These are phyloP conservation scores for Trichoderma koningiopsis DNA, from an alignment of 2,329 filamentous ascomycete genomes.

Conservation along the genomic window DNA sequence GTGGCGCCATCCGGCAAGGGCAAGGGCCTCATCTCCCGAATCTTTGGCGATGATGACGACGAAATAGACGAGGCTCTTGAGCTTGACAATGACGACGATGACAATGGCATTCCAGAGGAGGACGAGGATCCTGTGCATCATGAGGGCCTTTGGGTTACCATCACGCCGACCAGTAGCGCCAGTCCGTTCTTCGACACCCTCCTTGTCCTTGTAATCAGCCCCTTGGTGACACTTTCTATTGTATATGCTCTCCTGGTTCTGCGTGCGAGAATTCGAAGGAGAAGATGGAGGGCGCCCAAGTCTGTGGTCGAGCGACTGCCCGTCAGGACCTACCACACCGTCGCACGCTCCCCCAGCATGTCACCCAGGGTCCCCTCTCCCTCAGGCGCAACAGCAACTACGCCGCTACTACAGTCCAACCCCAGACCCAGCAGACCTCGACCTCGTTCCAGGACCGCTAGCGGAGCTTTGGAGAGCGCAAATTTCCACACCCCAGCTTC, in stretches of 20 bases:
- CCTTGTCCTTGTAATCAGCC: conserved; percentile 93
- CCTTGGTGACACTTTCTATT: conserved; percentile 85
- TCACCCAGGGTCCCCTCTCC: conserved; percentile 63
- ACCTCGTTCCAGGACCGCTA: conserved; percentile 67
- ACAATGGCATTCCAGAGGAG: conserved; percentile 27
- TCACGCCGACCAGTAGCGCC: conserved; percentile 85
- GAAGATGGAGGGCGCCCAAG: conserved; percentile 96
- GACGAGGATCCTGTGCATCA: conserved; percentile 37
- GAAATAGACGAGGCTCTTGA: conserved; percentile 32
- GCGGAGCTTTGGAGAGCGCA: conserved; percentile 57
- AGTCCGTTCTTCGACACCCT: conserved; percentile 96
- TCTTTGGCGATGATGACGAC: conserved; percentile 49
- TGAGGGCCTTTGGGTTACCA: conserved; percentile 92
- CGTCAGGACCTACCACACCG: conserved; percentile 91
- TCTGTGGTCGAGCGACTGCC: conserved; percentile 93
- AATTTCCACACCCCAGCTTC: conserved; percentile 49
- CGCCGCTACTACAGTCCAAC: conserved; percentile 71
- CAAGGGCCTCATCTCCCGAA: conserved; percentile 49
- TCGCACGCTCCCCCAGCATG: conserved; percentile 61
- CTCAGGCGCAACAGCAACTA: conserved; percentile 69
- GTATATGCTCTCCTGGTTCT: conserved; percentile 89
- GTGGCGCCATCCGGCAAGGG: conserved; percentile 38
- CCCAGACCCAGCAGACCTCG: conserved; percentile 53
- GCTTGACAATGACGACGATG: conserved; percentile 30
- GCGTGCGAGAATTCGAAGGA: conserved; percentile 82